Evolutionary conservation across 176 grass and related monocot species (phyloP).

Genomic region (Dendrocalamus sinicus): DNA sequence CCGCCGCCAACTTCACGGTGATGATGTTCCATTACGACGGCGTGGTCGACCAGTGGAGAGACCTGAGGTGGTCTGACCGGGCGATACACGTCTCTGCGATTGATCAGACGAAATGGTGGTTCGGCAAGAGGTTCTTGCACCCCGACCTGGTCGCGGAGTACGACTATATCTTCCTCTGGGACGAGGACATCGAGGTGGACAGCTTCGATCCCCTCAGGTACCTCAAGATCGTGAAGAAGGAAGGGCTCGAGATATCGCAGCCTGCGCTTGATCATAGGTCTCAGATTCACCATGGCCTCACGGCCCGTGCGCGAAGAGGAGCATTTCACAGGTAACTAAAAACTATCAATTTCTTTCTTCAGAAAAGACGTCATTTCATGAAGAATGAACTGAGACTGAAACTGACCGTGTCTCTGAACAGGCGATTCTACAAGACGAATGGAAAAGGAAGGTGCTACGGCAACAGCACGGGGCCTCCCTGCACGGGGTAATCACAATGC

Average conservation of each 20-base stretch:
- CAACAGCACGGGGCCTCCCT: conserved; percentile 75
- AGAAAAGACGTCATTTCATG: background rate
- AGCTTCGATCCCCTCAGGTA: conserved; percentile 72
- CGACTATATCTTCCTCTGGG: conserved; percentile 84
- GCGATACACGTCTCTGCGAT: conserved; percentile 66
- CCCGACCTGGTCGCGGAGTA: conserved; percentile 78
- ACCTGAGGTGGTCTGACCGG: conserved; percentile 57
- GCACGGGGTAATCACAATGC: conserved; percentile 58
- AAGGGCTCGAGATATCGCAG: conserved; percentile 89
- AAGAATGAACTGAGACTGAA: background rate
- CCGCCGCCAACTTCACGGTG: conserved; percentile 55
- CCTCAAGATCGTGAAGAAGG: conserved; percentile 47
- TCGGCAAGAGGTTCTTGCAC: conserved; percentile 86
- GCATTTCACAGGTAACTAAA: conserved; percentile 55
- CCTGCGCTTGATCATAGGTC: conserved; percentile 80
- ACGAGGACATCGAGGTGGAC: conserved; percentile 83
- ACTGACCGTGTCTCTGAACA: background rate
- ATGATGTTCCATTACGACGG: conserved; percentile 95
- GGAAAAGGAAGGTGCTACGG: conserved; percentile 57
- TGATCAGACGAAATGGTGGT: conserved; percentile 96
- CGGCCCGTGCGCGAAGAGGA: conserved; percentile 47
- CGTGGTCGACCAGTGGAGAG: conserved; percentile 65
- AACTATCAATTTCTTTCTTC: background rate
- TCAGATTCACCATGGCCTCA: conserved; percentile 75
- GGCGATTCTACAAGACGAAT: conserved; percentile 70